Percentiles rank a stretch among this genome's conserved stretches.
These are phyloP conservation scores for Coemansia sp. DNA, from an alignment of 192 early-diverging fungal species.

Conservation along the genomic window DNA sequence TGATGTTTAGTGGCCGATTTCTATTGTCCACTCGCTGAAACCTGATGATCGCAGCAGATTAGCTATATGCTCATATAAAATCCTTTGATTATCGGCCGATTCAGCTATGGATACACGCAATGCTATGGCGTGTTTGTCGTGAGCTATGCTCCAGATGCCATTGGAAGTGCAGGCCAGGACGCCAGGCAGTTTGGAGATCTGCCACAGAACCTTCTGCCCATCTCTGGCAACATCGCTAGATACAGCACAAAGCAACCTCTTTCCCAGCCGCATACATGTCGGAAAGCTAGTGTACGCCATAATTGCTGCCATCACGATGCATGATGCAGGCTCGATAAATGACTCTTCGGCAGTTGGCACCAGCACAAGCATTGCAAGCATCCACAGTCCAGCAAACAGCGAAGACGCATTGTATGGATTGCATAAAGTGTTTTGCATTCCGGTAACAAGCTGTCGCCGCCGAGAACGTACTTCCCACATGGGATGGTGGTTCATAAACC, in stretches of 20 bases:
- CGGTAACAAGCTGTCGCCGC: conserved; percentile 2
- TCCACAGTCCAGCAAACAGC: conserved; percentile 32
- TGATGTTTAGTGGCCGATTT: conserved; percentile 8
- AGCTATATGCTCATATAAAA: conserved; percentile 16
- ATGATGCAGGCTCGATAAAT: conserved; percentile 33
- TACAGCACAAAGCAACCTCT: conserved; percentile 21
- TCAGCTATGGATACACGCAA: conserved; percentile 21
- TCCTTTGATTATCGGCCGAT: background rate
- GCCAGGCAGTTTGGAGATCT: conserved; percentile 21
- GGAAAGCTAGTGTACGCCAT: conserved; percentile 31
- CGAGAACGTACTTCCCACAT: conserved; percentile 27
- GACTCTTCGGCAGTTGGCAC: conserved; percentile 24
- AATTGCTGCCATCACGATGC: conserved; percentile 22
- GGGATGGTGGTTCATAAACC: conserved; percentile 32
- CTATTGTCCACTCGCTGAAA: conserved; percentile 17
- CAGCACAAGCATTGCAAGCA: conserved; percentile 18
- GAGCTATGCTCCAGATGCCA: conserved; percentile 30
- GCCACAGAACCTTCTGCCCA: conserved; percentile 11
- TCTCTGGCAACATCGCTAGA: conserved; percentile 3
- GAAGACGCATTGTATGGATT: conserved; percentile 41
- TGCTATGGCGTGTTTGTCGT: conserved; percentile 8
- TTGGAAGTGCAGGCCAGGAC: conserved; percentile 19
- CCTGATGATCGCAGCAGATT: conserved; percentile 16
- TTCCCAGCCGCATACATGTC: conserved; percentile 30
- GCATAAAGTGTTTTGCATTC: conserved; percentile 25